Conservation (phyloP, 805 yeast species). For the Lipomyces oligophaga region DNA sequence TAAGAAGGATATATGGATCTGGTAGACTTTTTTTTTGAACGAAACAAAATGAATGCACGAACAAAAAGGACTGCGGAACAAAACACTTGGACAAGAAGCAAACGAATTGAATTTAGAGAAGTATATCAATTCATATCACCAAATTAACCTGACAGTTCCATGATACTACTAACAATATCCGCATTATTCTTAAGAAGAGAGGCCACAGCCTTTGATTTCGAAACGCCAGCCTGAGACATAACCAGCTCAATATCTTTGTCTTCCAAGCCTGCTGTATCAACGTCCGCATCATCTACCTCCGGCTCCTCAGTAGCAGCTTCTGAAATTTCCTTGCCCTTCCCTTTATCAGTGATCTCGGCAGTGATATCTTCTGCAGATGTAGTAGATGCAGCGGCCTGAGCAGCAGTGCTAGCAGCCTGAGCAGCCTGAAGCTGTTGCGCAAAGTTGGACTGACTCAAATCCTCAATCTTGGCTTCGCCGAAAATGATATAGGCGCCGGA, state of each 20-base stretch:
- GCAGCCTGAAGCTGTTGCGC: conserved; percentile 54
- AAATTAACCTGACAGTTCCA: no score
- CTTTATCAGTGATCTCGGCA: conserved; percentile 34
- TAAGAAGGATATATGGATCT: no score
- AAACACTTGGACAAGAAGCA: no score
- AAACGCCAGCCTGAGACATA: conserved; percentile 84
- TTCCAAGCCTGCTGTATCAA: conserved; percentile 81
- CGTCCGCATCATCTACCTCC: conserved; percentile 65
- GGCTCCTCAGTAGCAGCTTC: conserved; percentile 52
- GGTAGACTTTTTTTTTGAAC: no score
- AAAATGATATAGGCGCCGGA: conserved; percentile 92
- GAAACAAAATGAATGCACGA: no score
- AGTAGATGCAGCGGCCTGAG: conserved; percentile 39
- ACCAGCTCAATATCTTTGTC: conserved; percentile 80
- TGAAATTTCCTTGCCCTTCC: conserved; percentile 42
- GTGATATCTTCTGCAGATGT: conserved; percentile 34
- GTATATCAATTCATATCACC: no score
- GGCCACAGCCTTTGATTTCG: conserved; percentile 85
- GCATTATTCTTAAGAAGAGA: conserved; percentile 85
- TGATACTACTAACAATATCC: conserved; percentile 77
- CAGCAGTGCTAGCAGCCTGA: conserved; percentile 38
- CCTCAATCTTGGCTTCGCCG: conserved; percentile 97
- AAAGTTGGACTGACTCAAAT: conserved; percentile 80
- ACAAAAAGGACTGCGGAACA: no score
- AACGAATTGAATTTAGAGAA: background rate